Base-by-base conservation (phyloP, 495 filamentous ascomycete species). In the Hypoxylon lienhwacheense region DNA sequence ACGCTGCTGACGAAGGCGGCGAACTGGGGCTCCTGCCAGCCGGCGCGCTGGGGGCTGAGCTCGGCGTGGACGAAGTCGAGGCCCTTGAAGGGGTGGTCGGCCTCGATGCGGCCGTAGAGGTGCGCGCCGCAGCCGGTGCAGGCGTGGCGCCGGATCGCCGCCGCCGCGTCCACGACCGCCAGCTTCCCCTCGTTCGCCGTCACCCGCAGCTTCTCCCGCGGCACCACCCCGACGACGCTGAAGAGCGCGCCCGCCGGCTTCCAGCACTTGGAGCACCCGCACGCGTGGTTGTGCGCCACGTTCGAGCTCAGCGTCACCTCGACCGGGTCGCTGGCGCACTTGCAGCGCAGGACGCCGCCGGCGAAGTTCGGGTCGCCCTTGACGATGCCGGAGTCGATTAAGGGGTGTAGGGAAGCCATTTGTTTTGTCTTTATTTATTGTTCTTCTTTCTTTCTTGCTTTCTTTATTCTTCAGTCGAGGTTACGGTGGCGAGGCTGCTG, bases 231-330 rank as follows among this genome's bases (percentile, higher is more conserved):
- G 25, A 85, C 77, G 57, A 84, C 47, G 60, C 77, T 78, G 73
- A 85, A 85, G 49, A 83, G 75, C 1, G 80, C 67, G 24, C 78
- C 76, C 0, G 52, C 25, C 3, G 81, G 81, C 63, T 84, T 84
- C 81, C 81, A 83, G 74, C 81, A 85, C 61, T 83, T 81, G 53
- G 81, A 84, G 70, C 82, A 84, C 24, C 81, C 82, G 67, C 81
- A 85, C 35, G 79, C 79, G 66, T 85, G 81, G 73, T 85, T 84
- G 71, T 82, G 78, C n/a, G 72, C 71, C 34, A 84, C 73, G 61
- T 82, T 77, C 61, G 70, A 66, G 29, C 54, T 61, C 14, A 85
- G 69, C 1, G 74, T 73, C 12, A 84, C 69, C 36, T 75, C 71
- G 31, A 85, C 79, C 17, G 73, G 72, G 63, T 77, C 41, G 12